These are phyloP conservation scores for Schizonepeta tenuifolia DNA, from an alignment of 257 asterid species.

Conservation along the genomic window DNA sequence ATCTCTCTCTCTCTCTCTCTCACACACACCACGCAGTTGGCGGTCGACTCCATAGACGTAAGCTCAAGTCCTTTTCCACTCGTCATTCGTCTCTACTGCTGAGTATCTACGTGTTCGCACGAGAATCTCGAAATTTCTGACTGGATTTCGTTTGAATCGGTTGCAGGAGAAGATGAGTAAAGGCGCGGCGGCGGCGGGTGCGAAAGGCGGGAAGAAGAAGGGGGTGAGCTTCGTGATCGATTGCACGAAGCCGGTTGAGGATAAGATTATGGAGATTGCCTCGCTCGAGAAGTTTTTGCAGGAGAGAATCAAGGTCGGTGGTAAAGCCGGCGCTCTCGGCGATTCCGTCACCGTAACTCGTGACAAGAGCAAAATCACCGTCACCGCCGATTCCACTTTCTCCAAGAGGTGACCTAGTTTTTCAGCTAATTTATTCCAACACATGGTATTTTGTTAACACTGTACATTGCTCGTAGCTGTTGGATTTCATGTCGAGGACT, in stretches of 20 bases:
- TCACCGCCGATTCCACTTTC: conserved; percentile 52
- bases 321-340: conserved; percentile 69
- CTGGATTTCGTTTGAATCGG: conserved; percentile 4
- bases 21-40: conserved; percentile 29
- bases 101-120: too few relatives aligned
- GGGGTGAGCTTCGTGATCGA: conserved; percentile 56
- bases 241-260: conserved; percentile 69
- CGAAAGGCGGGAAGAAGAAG: conserved; percentile 74
- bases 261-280: conserved; percentile 68
- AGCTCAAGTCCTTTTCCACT: not conserved
- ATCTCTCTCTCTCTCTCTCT: not conserved
- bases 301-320: conserved; percentile 72
- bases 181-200: conserved; percentile 52
- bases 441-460: not conserved
- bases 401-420: conserved; percentile 51
- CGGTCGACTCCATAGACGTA: conserved; percentile 34
- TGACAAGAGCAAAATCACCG: conserved; percentile 62
- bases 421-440: not conserved
- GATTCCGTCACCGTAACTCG: conserved; percentile 59
- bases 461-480: not conserved
- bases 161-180: conserved; percentile 62
- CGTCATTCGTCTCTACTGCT: not conserved
- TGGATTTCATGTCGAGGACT: not conserved
- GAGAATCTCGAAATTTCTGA: conserved; percentile 12
- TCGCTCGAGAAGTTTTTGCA: conserved; percentile 68